Evolutionary conservation across 2,329 filamentous ascomycete species (phyloP).

Genomic region (Ascochyta clinopodiicola): DNA sequence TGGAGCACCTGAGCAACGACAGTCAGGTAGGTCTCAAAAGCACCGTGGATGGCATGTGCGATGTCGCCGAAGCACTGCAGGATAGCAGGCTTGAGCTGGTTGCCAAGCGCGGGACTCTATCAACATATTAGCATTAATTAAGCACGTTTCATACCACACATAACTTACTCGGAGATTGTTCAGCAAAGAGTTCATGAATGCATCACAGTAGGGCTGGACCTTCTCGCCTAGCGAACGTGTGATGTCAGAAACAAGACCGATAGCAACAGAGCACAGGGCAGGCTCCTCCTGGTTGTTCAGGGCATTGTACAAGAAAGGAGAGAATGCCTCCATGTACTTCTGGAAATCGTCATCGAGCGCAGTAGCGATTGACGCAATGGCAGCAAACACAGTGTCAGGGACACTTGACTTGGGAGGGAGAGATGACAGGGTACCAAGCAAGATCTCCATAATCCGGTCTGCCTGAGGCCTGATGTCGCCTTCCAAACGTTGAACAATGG

Average conservation of each 20-base stretch:
- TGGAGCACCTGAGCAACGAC: conserved; percentile 94
- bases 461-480: conserved; percentile 88
- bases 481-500: conserved; percentile 90
- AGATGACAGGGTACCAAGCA: conserved; percentile 79
- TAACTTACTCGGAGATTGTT: conserved; percentile 80
- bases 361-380: conserved; percentile 88
- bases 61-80: conserved; percentile 98
- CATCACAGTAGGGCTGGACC: conserved; percentile 93
- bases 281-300: conserved; percentile 96
- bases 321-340: conserved; percentile 97
- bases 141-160: neutral
- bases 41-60: conserved; percentile 87
- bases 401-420: conserved; percentile 88
- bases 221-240: conserved; percentile 88
- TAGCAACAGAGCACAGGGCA: conserved; percentile 92
- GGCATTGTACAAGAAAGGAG: conserved; percentile 90
- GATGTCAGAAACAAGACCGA: conserved; percentile 96
- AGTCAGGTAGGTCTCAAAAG: conserved; percentile 90
- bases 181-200: conserved; percentile 97
- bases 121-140: conserved; percentile 3
- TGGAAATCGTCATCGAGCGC: conserved; percentile 90
- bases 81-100: conserved; percentile 98
- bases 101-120: conserved; percentile 82
- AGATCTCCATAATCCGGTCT: conserved; percentile 90
- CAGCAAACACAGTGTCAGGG: conserved; percentile 90